Percentiles rank a stretch among this genome's conserved stretches.
These are phyloP conservation scores for Lotmaria passim DNA, from an alignment of 208 protist genomes.

Conservation along the genomic window DNA sequence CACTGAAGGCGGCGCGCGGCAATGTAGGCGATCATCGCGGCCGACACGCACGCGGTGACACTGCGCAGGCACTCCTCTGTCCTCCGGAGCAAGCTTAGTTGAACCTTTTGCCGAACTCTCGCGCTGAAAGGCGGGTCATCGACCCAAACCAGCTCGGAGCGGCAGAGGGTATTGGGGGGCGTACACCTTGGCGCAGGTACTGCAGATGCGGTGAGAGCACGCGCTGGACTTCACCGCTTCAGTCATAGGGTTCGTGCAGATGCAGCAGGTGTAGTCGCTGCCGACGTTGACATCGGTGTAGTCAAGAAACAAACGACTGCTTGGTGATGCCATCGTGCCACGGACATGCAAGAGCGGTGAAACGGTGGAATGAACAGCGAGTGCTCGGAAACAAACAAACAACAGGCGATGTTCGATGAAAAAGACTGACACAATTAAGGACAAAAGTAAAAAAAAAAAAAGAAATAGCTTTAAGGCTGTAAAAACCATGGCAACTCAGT, in stretches of 20 bases:
- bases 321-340: not conserved
- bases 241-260: slow-evolving; percentile 17
- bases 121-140: not conserved
- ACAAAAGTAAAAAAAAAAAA: not conserved
- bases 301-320: not conserved
- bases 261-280: slow-evolving; percentile 17
- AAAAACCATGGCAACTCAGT: no score
- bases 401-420: not conserved
- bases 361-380: not conserved
- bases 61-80: not conserved
- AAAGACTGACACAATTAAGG: not conserved
- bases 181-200: slow-evolving; percentile 1
- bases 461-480: not conserved
- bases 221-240: slow-evolving; percentile 3
- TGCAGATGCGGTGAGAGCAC: slow-evolving; percentile 14
- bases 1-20: not conserved
- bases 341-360: not conserved
- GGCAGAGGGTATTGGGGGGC: slow-evolving; percentile 7
- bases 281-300: slow-evolving; percentile 10
- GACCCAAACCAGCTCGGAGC: slow-evolving; percentile 1
- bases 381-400: not conserved
- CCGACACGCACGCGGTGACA: not conserved
- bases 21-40: not conserved
- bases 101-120: slow-evolving; percentile 5
- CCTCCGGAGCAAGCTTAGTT: not conserved